phyloP scores from a whole-genome alignment of 495 filamentous ascomycete genomes.

The Aspergillus leporis region DNA sequence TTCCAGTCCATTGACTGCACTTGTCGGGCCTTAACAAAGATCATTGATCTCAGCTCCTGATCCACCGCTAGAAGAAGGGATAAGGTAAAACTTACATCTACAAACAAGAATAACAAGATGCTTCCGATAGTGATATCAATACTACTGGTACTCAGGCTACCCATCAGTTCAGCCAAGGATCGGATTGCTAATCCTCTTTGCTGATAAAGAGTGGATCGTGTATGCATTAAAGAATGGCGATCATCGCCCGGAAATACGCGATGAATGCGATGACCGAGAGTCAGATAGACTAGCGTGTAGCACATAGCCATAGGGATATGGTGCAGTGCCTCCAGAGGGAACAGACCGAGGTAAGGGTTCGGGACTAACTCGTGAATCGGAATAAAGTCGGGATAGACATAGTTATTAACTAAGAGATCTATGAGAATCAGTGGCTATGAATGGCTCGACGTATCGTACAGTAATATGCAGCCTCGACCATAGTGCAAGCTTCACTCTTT shows the following conservation, averaged over 20 bases:
- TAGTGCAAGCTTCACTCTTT: too few species aligned
- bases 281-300: slow-evolving; percentile 29
- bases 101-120: slow-evolving; percentile 8
- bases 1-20: slow-evolving; percentile 26
- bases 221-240: slow-evolving; percentile 11
- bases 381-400: slow-evolving; percentile 1
- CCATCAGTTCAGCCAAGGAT: slow-evolving; percentile 25
- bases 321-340: background rate
- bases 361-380: slow-evolving; percentile 1
- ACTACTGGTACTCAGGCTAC: slow-evolving; percentile 10
- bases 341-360: background rate
- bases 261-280: slow-evolving; percentile 31
- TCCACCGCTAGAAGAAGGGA: background rate
- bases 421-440: background rate
- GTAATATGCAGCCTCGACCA: background rate
- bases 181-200: slow-evolving; percentile 32
- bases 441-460: background rate
- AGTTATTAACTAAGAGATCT: background rate
- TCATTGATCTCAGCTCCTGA: background rate
- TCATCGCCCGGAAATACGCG: slow-evolving; percentile 4
- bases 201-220: slow-evolving; percentile 21
- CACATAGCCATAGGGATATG: slow-evolving; percentile 24
- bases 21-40: slow-evolving; percentile 24
- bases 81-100: slow-evolving; percentile 6
- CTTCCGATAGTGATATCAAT: slow-evolving; percentile 24